Evolutionary conservation across 1,284 basidiomycete species (phyloP), one percentile per base, ranked within the genome.

Genomic region (Cyathus olla): DNA sequence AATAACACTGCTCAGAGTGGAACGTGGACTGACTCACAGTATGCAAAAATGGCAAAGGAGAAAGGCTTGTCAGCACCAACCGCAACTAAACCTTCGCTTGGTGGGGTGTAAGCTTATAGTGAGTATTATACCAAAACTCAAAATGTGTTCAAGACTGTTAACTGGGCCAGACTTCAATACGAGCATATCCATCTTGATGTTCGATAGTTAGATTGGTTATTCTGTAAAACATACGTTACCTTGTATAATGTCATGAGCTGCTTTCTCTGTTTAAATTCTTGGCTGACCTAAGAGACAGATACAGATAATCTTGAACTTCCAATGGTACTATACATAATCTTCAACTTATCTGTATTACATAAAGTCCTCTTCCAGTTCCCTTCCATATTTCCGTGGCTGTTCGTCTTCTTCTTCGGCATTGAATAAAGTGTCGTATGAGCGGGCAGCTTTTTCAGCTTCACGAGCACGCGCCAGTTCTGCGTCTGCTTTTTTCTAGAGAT

Each of bases 361-460:
- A 68, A 89, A 89, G 66, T 89, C 87, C 39, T 92, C 90, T 72
- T 92, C 89, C 68, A 90, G 76, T 66, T 90, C 91, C 66, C 85
- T 81, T 11, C 86, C 89, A 3, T 85, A 89, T 74, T 84, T 86
- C 66, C 78, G 80, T 31, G 80, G 83, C 9, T 55, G 76, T 37
- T 76, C 72, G 8, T 85, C 82, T 22, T 80, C 84, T 44, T 83
- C 81, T 37, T 89, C 87, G 4, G 80, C 84, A 51, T 81, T 82
- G 77, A 91, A 91, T 26, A 95, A 73, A 0, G 83, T 80, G 68
- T 94, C 92, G 61, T 95, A 95, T 2, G 93, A 95, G 26, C 88
- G 81, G 11, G 92, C 91, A 4, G 88, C 88, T 68, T 94, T 94
- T 66, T 95, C 93, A 10, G 87, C 91, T 72, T 91, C 91, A 55